These are phyloP conservation scores for Ophiostoma himal-ulmi DNA, from an alignment of 2,329 filamentous ascomycete genomes.

Conservation along the genomic window DNA sequence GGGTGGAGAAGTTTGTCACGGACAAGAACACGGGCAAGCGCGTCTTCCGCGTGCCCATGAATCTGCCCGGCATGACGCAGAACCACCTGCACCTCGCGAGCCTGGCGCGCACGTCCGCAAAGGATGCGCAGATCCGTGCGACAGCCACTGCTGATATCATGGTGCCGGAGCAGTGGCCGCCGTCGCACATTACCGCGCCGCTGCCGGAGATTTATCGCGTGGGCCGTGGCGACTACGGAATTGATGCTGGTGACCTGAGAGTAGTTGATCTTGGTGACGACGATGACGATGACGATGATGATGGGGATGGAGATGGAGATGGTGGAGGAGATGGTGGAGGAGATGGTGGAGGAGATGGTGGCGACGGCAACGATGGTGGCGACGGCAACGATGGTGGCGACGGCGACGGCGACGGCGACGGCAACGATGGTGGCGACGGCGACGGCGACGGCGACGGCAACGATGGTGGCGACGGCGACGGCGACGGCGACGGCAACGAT, in stretches of 20 bases:
- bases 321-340: not conserved
- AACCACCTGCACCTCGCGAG: not conserved
- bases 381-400: not conserved
- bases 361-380: not conserved
- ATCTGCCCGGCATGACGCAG: conserved; percentile 6
- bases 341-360: not conserved
- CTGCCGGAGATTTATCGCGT: not conserved
- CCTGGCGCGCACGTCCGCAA: not conserved
- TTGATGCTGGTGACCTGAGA: not conserved
- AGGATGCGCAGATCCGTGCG: not conserved
- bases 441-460: no score
- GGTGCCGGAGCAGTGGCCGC: conserved; percentile 15
- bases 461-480: no score
- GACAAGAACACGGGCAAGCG: conserved; percentile 15
- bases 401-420: not conserved
- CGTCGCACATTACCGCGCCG: not conserved
- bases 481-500: no score
- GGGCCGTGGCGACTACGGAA: not conserved
- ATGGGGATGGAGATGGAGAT: not conserved
- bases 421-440: no score
- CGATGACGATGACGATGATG: not conserved
- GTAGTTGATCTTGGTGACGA: not conserved
- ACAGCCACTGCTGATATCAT: not conserved
- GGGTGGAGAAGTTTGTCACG: conserved; percentile 17
- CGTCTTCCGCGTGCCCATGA: conserved; percentile 23